These are phyloP conservation scores for Syzygium grande DNA, from an alignment of 345 rosid species.

Conservation along the genomic window DNA sequence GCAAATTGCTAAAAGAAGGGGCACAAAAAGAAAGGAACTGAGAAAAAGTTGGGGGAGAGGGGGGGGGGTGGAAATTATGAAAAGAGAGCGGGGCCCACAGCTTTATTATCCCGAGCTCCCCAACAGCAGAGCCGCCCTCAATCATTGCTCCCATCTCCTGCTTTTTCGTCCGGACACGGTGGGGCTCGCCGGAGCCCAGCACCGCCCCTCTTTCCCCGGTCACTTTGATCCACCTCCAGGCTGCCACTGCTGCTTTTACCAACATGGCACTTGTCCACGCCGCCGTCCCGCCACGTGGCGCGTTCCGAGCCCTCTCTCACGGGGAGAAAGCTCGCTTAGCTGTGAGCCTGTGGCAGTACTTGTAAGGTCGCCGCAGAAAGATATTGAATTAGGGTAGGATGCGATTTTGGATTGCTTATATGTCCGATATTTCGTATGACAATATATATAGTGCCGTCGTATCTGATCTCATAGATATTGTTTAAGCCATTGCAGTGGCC, in stretches of 20 bases:
- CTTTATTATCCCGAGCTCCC: neutral
- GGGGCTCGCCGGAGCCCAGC: neutral
- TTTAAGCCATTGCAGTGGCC: too few species aligned
- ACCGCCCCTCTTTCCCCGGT: neutral
- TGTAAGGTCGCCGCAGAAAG: neutral
- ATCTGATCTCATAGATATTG: neutral
- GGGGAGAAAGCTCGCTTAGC: neutral
- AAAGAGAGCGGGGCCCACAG: neutral
- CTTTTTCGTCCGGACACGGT: neutral
- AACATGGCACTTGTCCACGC: neutral
- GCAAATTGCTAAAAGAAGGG: neutral
- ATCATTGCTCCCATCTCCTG: neutral
- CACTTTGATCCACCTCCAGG: neutral
- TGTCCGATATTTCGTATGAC: neutral
- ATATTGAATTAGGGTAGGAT: neutral
- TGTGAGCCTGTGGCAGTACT: neutral
- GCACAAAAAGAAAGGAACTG: too few species aligned
- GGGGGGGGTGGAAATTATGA: neutral
- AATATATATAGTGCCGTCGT: neutral
- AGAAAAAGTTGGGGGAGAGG: neutral
- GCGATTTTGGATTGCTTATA: neutral
- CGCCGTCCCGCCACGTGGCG: neutral
- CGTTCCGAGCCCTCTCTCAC: neutral
- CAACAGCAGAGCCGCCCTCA: neutral
- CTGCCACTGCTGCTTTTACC: neutral